Base-by-base conservation (phyloP, 257 asterid genomes). In the Linaria vulgaris region DNA sequence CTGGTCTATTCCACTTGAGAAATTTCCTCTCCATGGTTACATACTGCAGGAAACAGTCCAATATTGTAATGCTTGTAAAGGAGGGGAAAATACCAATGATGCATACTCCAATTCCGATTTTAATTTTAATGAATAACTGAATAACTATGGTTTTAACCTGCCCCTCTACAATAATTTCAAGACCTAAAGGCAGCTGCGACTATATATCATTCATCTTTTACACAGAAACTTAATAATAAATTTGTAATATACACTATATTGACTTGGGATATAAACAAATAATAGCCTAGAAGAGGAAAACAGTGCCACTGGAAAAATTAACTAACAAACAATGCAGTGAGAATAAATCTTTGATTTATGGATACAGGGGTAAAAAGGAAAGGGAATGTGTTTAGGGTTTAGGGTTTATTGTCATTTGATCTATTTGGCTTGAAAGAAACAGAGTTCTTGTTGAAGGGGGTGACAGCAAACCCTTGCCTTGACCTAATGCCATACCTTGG, bases 21-120 rank as follows among this genome's bases (percentile, higher is more conserved):
- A 87, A 67, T 75, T 78, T 83, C 81, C 96, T 84, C 85, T 94
- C 99, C 95, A 82, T 73, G 17, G 88, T 48, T 71, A 84, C 76
- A 72, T 75, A 80, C 99, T 94, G 95, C 78, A 73, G 50, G 54
- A 69, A 72, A 63, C 60, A 67, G 70, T 52, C 50, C 65, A 63
- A 41, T 15, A 44, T 19, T 11, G 61, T 45, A 39, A 27, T 17
- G 62, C 17, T 34, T 9, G 5, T 17, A 43, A 17, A 17, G 30
- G 37, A 16, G 47, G 27, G 44, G 46, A 37, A 59, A 61, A 48
- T 34, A 8, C 41, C 41, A 7, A 34, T 34, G 9, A 34, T 3
- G 6, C 41, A 3, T 34, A 34, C 41, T 34, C 41, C 41, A 34
- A 34, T 30, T 30, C 6, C 5, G 37, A 30, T 2, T 30, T 30